Evolutionary conservation across 768 basidiomycete species (phyloP).

Genomic region (Tephrocybe sp.): DNA sequence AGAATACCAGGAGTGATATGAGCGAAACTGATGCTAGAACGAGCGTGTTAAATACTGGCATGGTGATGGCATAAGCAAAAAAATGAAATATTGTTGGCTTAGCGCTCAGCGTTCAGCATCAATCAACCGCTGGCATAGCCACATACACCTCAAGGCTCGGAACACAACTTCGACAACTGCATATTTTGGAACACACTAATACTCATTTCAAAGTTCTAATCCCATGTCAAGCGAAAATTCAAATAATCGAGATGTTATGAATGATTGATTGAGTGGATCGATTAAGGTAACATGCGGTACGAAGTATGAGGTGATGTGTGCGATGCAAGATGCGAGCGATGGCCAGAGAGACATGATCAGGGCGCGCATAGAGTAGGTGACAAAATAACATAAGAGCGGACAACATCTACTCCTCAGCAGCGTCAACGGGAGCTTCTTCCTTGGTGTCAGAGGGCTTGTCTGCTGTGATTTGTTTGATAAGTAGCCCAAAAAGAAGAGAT

Average conservation of each 20-base stretch:
- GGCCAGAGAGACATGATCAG: conserved; percentile 18
- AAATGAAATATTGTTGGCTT: not conserved
- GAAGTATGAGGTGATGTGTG: conserved; percentile 16
- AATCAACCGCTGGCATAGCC: no score
- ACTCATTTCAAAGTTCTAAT: no score
- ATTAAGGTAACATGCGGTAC: conserved; percentile 20
- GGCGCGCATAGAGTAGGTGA: conserved; percentile 16
- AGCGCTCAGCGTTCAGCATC: no score
- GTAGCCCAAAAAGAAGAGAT: not conserved
- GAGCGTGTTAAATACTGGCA: conserved; percentile 26
- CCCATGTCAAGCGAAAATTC: no score
- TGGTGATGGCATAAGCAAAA: conserved; percentile 10
- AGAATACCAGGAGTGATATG: conserved; percentile 36
- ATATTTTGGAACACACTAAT: no score
- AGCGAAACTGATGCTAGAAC: conserved; percentile 37
- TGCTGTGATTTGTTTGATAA: conserved; percentile 28
- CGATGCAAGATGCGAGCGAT: conserved; percentile 19
- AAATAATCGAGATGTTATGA: no score
- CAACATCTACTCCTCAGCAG: conserved; percentile 62
- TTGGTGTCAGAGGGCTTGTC: conserved; percentile 74
- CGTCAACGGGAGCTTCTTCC: conserved; percentile 53
- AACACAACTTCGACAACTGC: no score
- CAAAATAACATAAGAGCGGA: conserved; percentile 21
- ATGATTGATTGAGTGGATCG: conserved; percentile 16
- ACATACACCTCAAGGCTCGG: no score